Conservation (phyloP, 768 basidiomycete species). For the Pleurotus tuoliensis region DNA sequence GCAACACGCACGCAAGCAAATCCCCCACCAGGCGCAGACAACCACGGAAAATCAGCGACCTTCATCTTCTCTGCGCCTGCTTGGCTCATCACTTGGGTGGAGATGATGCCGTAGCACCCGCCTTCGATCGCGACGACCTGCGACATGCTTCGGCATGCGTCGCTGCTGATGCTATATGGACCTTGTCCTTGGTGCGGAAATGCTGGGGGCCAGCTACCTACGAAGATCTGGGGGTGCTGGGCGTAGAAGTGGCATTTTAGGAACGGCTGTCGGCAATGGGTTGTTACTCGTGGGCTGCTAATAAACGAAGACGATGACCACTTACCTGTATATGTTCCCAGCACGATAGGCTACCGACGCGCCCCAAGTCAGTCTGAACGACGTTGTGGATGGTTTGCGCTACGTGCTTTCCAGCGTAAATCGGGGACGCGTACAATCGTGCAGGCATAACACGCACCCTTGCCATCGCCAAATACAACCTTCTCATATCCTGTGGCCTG, state of each 20-base stretch:
- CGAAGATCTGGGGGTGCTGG: slow-evolving; percentile 25
- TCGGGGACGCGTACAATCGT: background rate
- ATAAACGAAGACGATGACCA: too few relatives aligned
- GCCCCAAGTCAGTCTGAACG: slow-evolving; percentile 23
- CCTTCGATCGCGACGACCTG: slow-evolving; percentile 26
- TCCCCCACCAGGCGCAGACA: slow-evolving; percentile 22
- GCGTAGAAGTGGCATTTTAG: slow-evolving; percentile 26
- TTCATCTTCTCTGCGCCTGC: slow-evolving; percentile 26
- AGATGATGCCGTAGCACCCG: slow-evolving; percentile 23
- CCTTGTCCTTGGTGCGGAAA: slow-evolving; percentile 21
- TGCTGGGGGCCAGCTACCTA: slow-evolving; percentile 27
- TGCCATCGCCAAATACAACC: slow-evolving; percentile 26
- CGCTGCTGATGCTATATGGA: slow-evolving; percentile 24
- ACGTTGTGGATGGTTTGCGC: slow-evolving; percentile 26
- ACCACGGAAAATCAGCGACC: slow-evolving; percentile 23
- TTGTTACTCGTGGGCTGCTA: too few relatives aligned
- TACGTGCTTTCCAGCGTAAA: background rate
- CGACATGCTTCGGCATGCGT: slow-evolving; percentile 24
- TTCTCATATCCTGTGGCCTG: slow-evolving; percentile 28
- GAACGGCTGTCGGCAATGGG: slow-evolving; percentile 16
- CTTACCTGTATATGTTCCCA: slow-evolving; percentile 25
- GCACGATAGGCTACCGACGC: slow-evolving; percentile 23
- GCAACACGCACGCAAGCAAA: slow-evolving; percentile 16
- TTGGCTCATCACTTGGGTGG: slow-evolving; percentile 23
- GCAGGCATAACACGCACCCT: slow-evolving; percentile 14